phyloP scores from a whole-genome alignment of 495 filamentous ascomycete genomes.

The Aspergillus ostianus region DNA sequence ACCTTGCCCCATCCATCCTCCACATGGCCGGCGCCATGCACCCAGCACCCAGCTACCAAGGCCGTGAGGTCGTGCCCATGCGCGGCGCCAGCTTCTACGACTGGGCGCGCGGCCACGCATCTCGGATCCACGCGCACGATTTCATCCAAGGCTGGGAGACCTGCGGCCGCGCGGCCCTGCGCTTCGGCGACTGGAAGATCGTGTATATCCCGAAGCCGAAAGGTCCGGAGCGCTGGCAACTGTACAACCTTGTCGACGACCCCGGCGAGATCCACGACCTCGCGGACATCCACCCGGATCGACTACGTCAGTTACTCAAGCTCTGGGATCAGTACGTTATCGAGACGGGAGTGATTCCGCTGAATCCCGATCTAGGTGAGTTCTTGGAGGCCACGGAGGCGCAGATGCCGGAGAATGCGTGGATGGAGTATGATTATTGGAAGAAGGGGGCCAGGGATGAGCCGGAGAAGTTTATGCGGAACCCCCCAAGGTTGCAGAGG shows the following conservation, averaged over 20 bases:
- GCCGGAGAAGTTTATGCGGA: constrained; percentile 53
- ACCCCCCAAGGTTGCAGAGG: constrained; percentile 51
- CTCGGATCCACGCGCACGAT: constrained; percentile 47
- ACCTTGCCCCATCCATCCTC: constrained; percentile 59
- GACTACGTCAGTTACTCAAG: constrained; percentile 46
- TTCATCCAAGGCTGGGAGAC: constrained; percentile 50
- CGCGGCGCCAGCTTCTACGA: constrained; percentile 51
- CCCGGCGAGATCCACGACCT: constrained; percentile 57
- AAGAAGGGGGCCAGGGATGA: constrained; percentile 58
- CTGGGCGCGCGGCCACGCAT: constrained; percentile 33
- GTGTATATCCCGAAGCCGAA: constrained; percentile 50
- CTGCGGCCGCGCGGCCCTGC: constrained; percentile 43
- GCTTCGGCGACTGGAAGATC: constrained; percentile 50
- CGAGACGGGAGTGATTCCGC: constrained; percentile 56
- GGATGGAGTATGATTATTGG: constrained; percentile 72
- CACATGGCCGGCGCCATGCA: constrained; percentile 60
- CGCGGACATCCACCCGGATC: constrained; percentile 57
- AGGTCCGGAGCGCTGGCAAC: constrained; percentile 48
- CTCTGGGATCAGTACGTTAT: constrained; percentile 60
- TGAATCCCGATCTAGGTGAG: constrained; percentile 40
- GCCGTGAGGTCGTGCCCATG: constrained; percentile 57
- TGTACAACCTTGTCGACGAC: constrained; percentile 44
- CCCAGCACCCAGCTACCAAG: constrained; percentile 55
- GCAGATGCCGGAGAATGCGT: constrained; percentile 65
- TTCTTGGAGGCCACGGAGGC: constrained; percentile 59